Percentiles rank a stretch among this genome's conserved stretches.
phyloP scores from a whole-genome alignment of 148 eudicot species.

The Dysphania ambrosioides region DNA sequence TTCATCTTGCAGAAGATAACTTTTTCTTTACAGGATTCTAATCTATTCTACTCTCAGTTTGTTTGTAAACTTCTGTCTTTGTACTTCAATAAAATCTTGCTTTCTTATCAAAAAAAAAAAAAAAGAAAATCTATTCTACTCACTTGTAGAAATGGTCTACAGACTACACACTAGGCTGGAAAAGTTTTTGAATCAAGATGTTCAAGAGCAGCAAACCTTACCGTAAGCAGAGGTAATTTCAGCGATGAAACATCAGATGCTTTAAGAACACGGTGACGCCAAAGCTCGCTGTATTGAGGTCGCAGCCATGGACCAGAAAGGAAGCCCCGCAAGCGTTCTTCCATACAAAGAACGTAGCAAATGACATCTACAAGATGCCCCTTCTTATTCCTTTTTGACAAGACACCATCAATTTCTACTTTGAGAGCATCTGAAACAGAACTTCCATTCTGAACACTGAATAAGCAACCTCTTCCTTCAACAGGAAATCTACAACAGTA shows the following conservation, averaged over 20 bases:
- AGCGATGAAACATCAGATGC: constrained; percentile 52
- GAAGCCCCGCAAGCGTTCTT: constrained; percentile 82
- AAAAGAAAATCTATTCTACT: background rate
- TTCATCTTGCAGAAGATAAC: constrained; percentile 3
- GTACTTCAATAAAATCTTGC: too few relatives aligned
- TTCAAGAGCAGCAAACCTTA: constrained; percentile 29
- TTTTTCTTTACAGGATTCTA: too few relatives aligned
- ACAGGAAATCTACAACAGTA: constrained; percentile 68
- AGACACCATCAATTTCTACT: constrained; percentile 39
- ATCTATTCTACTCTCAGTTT: too few relatives aligned
- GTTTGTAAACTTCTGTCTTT: too few relatives aligned
- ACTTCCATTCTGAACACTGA: constrained; percentile 34
- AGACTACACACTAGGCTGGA: background rate
- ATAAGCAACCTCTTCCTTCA: constrained; percentile 66
- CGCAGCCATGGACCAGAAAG: constrained; percentile 84
- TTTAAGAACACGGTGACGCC: constrained; percentile 52
- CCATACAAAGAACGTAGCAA: constrained; percentile 60
- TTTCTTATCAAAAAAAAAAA: too few relatives aligned
- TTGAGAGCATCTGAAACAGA: constrained; percentile 44
- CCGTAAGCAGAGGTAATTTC: constrained; percentile 60
- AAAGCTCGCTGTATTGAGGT: constrained; percentile 58
- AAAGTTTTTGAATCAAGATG: constrained; percentile 1
- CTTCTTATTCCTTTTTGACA: constrained; percentile 36
- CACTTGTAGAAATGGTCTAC: background rate
- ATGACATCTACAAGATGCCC: constrained; percentile 68